phyloP scores from a whole-genome alignment of 768 basidiomycete genomes.

The Suillus occidentalis region DNA sequence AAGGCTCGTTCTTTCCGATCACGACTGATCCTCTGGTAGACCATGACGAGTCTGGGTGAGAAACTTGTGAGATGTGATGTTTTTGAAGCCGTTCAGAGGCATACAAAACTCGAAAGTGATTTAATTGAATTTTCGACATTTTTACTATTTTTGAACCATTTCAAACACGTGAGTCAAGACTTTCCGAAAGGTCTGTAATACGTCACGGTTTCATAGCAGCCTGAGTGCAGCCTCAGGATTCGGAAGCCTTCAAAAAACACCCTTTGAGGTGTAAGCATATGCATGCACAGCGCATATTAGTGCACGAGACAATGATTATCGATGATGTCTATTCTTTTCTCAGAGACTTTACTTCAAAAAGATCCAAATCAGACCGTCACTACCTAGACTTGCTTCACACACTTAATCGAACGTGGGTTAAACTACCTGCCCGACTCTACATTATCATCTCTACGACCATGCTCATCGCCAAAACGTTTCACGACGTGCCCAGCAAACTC shows the following conservation, averaged over 20 bases:
- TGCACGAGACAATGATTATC: neutral
- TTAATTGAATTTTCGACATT: too few relatives aligned
- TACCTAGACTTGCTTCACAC: neutral
- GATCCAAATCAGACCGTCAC: neutral
- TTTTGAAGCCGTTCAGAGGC: too few relatives aligned
- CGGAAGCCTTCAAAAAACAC: neutral
- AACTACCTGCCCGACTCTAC: neutral
- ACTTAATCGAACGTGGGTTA: neutral
- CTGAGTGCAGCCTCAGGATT: neutral
- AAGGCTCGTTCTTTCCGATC: too few relatives aligned
- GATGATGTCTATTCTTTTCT: neutral
- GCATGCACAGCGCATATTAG: neutral
- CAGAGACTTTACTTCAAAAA: neutral
- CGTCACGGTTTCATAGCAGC: neutral
- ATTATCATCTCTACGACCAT: slow-evolving; percentile 39
- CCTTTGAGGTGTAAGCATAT: neutral
- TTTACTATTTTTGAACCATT: too few relatives aligned
- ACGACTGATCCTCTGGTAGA: too few relatives aligned
- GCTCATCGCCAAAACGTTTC: slow-evolving; percentile 78
- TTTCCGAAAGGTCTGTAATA: too few relatives aligned
- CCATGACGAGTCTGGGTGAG: too few relatives aligned
- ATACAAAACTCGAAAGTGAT: too few relatives aligned
- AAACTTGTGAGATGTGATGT: too few relatives aligned
- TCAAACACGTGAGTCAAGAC: too few relatives aligned
- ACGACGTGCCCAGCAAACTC: slow-evolving; percentile 75